Conservation (phyloP, 2,329 filamentous ascomycete species). For the Myriangium duriaei region DNA sequence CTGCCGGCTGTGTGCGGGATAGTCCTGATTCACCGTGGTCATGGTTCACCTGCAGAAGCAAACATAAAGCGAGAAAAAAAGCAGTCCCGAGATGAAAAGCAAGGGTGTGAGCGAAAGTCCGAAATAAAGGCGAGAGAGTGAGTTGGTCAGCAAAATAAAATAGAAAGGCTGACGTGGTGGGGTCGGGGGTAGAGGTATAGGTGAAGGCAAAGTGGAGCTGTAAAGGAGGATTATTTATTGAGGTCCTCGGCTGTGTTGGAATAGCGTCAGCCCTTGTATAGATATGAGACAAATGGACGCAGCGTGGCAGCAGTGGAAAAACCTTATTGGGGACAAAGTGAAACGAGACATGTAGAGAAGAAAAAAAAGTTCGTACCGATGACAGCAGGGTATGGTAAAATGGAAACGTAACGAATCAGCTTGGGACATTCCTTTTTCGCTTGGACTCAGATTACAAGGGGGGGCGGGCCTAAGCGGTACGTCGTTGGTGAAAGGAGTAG, state of each 20-base stretch:
- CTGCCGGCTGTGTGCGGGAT: conserved; percentile 1
- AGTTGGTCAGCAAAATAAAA: neutral
- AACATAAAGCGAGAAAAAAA: no score
- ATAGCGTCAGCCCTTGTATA: neutral
- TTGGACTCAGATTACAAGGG: neutral
- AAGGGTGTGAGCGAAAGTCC: neutral
- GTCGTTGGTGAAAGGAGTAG: neutral
- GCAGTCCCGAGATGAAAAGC: no score
- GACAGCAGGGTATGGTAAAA: neutral
- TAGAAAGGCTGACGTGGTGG: neutral
- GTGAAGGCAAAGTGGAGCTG: neutral
- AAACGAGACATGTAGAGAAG: neutral
- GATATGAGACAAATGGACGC: neutral
- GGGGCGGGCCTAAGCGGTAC: neutral
- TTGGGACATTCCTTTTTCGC: neutral
- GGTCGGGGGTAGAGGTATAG: neutral
- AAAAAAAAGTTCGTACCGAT: neutral
- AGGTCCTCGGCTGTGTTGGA: neutral
- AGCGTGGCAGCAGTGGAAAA: neutral
- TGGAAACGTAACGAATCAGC: neutral
- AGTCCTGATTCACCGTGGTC: conserved; percentile 9
- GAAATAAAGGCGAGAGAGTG: neutral
- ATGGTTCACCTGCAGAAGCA: no score
- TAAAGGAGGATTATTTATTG: neutral
- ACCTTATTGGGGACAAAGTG: neutral